Percentiles rank a stretch among this genome's conserved stretches.
phyloP scores from a whole-genome alignment of 345 rosid species.

The Citrus sinensis region DVS_A1.0 CM039161.1:551501-552000 shows the following conservation, averaged over 20 bases:
- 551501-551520: slow-evolving; percentile 91
- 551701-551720: slow-evolving; percentile 20
- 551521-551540: slow-evolving; percentile 78
- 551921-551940: not conserved
- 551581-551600: slow-evolving; percentile 63
- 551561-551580: slow-evolving; percentile 63
- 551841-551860: not conserved
- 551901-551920: not conserved
- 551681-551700: slow-evolving; percentile 82
- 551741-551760: not conserved
- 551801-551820: slow-evolving; percentile 11
- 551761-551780: not conserved
- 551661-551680: slow-evolving; percentile 81
- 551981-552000: not conserved
- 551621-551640: slow-evolving; percentile 82
- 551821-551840: not conserved
- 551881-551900: not conserved
- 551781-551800: not conserved
- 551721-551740: slow-evolving; percentile 11
- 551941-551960: not conserved
- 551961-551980: not conserved
- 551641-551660: slow-evolving; percentile 75
- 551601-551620: slow-evolving; percentile 66
- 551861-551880: not conserved
- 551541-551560: slow-evolving; percentile 62